These are phyloP conservation scores for Sambucus nigra DNA, from an alignment of 129 eudicot species.

Conservation along the genomic window DNA sequence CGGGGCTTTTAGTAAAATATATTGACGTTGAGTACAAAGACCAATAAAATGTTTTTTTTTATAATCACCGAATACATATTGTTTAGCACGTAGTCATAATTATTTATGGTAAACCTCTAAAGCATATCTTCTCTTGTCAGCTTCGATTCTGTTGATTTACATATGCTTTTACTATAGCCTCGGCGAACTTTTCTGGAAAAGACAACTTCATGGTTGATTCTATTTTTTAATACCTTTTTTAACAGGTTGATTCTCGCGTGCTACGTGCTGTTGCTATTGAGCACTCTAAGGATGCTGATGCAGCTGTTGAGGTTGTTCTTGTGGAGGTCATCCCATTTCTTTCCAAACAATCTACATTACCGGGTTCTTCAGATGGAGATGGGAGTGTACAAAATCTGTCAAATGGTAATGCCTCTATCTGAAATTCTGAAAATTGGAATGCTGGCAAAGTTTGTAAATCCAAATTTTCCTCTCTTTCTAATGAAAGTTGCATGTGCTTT, in stretches of 20 bases:
- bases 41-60: too few species aligned
- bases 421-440: neutral
- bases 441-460: neutral
- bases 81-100: neutral
- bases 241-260: slow-evolving; percentile 64
- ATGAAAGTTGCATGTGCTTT: too few species aligned
- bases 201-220: neutral
- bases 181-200: neutral
- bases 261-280: slow-evolving; percentile 87
- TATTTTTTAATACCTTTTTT: neutral
- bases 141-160: neutral
- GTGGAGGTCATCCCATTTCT: slow-evolving; percentile 50
- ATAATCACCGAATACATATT: too few species aligned
- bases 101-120: neutral
- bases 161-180: neutral
- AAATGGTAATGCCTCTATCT: slow-evolving; percentile 25
- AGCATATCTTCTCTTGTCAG: neutral
- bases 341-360: slow-evolving; percentile 4
- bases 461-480: too few species aligned
- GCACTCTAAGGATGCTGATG: slow-evolving; percentile 65
- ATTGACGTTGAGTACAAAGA: too few species aligned
- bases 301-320: slow-evolving; percentile 65
- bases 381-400: slow-evolving; percentile 5
- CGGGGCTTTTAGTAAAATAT: too few species aligned
- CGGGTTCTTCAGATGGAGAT: slow-evolving; percentile 15